phyloP scores from a whole-genome alignment of 2,329 filamentous ascomycete species.

The Fusarium buharicum region DNA sequence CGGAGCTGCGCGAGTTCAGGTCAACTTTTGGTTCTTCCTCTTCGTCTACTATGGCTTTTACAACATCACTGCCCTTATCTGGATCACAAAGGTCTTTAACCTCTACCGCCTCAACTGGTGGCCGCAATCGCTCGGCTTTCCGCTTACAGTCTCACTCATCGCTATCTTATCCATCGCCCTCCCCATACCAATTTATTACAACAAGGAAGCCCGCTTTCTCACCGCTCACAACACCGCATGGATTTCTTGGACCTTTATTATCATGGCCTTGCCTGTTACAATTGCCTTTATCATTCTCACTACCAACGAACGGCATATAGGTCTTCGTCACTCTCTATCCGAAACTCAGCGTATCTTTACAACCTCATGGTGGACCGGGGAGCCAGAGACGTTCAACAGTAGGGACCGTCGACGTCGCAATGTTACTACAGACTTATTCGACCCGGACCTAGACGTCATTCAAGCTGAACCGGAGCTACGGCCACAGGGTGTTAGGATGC shows the following conservation, averaged over 20 bases:
- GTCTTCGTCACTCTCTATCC: slow-evolving; percentile 68
- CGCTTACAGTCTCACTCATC: slow-evolving; percentile 70
- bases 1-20: slow-evolving; percentile 69
- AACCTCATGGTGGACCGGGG: slow-evolving; percentile 72
- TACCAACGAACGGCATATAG: slow-evolving; percentile 70
- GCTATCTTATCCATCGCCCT: slow-evolving; percentile 67
- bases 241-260: slow-evolving; percentile 76
- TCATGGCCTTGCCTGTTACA: slow-evolving; percentile 75
- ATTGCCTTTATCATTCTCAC: slow-evolving; percentile 73
- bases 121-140: slow-evolving; percentile 72
- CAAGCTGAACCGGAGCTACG: slow-evolving; percentile 42
- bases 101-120: slow-evolving; percentile 78
- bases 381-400: slow-evolving; percentile 59
- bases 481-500: slow-evolving; percentile 54
- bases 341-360: slow-evolving; percentile 76
- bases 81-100: slow-evolving; percentile 79
- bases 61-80: slow-evolving; percentile 73
- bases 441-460: slow-evolving; percentile 48
- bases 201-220: slow-evolving; percentile 63
- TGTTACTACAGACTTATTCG: slow-evolving; percentile 51
- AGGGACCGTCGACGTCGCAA: slow-evolving; percentile 57
- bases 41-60: slow-evolving; percentile 77
- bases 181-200: slow-evolving; percentile 69
- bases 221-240: slow-evolving; percentile 73
- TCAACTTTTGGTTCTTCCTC: slow-evolving; percentile 79